Percentiles rank a stretch among this genome's conserved stretches.
Conservation (phyloP, 306 rosid genomes). For the Adenanthera pavonina region DNA sequence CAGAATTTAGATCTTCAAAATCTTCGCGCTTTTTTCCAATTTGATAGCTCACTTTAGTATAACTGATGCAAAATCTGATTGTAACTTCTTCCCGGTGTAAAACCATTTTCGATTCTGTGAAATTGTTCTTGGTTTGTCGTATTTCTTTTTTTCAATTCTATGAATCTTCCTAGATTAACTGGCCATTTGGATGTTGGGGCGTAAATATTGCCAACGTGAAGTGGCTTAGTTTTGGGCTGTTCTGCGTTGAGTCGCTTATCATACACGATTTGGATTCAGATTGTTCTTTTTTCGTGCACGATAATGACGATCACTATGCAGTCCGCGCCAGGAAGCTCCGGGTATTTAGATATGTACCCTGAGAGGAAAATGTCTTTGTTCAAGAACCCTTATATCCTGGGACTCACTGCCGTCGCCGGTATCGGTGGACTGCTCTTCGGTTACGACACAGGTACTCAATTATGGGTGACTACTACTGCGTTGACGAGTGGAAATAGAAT, state of each 20-base stretch:
- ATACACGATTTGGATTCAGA: background rate
- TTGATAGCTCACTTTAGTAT: background rate
- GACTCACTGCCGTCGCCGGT: conserved; percentile 48
- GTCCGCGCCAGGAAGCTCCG: conserved; percentile 49
- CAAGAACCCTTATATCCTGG: conserved; percentile 47
- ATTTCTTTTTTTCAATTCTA: background rate
- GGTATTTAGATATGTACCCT: conserved; percentile 43
- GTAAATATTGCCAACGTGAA: background rate
- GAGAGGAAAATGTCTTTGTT: conserved; percentile 44
- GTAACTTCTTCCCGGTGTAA: background rate
- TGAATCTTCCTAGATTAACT: background rate
- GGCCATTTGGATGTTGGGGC: background rate
- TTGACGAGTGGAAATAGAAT: background rate
- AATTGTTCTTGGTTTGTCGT: background rate
- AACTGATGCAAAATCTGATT: background rate
- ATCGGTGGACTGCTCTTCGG: conserved; percentile 53
- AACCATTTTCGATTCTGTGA: background rate
- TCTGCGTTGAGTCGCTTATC: background rate
- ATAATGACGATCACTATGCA: conserved; percentile 15
- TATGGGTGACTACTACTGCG: background rate
- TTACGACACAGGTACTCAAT: conserved; percentile 43
- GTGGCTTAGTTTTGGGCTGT: background rate
- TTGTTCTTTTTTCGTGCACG: background rate
- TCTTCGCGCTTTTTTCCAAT: background rate
- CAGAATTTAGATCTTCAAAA: background rate